Evolutionary conservation across 805 yeast species (phyloP), one percentile per base, ranked within the genome.

Genomic region (Ogataea saltuana): DNA sequence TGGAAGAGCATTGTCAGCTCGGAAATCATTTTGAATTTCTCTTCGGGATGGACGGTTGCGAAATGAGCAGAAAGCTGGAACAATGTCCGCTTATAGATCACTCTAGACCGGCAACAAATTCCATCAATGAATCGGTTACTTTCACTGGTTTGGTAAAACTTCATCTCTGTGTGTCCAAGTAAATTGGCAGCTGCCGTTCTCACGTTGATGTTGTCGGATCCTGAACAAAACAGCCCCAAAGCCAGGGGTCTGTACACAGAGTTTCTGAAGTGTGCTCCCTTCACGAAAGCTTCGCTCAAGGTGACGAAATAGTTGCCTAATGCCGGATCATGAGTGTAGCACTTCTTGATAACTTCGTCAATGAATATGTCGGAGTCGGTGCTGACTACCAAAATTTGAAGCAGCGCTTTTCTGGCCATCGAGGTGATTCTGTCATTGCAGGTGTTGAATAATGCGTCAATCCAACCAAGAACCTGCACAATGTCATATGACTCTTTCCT

Each of bases 21-120:
- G 49, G 95, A 82, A 55, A 91, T 76, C 61, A 87, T 69, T 46
- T 71, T 68, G 57, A 72, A 72, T 44, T 81, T 76, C 53, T 76
- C 79, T 44, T 81, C 78, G n/a, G 88, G 69, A 59, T 79, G 75
- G 44, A 67, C 51, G 27, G 69, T 59, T 0, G 96, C 90, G 60
- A 88, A 78, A 46, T 82, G 80, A 6, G 83, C 75, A 0, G 97
- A 84, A 17, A 90, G 68, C 42, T 85, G 88, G 52, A 85, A 83
- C 42, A 91, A 75, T 0, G 95, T 95, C 31, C 91, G 81, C 58
- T 89, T 89, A 68, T 85, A 90, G 4, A 93, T 88, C 6, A 88
- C 86, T 53, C 85, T 80, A 6, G 95, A 84, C 25, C 79, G 74
- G 49, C 88, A 85, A 39, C 83, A 77, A 11, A 88, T 76, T 27